These are phyloP conservation scores for Cupressus sempervirens DNA, from an alignment of 75 land plant species.

Conservation along the genomic window DNA sequence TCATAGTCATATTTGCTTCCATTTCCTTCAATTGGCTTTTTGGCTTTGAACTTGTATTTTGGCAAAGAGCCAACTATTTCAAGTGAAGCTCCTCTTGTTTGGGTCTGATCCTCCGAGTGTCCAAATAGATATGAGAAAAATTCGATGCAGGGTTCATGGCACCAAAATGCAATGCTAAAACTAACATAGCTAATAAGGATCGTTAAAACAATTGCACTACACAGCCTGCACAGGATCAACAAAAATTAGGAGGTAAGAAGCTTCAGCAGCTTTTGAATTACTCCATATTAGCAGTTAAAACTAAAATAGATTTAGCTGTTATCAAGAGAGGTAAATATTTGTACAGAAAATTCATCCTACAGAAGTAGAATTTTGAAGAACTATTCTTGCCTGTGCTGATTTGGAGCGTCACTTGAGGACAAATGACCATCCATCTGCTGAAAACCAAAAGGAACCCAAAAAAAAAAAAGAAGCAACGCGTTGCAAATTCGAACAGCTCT, in stretches of 20 bases:
- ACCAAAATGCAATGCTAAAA: constrained; percentile 90
- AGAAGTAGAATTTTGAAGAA: not conserved
- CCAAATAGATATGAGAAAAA: constrained; percentile 42
- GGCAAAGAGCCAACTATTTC: constrained; percentile 73
- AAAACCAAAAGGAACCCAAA: constrained; percentile 97
- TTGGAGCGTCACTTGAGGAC: constrained; percentile 82
- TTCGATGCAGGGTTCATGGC: constrained; percentile 89
- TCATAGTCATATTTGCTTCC: constrained; percentile 32
- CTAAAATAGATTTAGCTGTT: not conserved
- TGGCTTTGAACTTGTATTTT: constrained; percentile 72
- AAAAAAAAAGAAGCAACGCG: constrained; percentile 91
- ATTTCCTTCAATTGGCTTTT: constrained; percentile 22
- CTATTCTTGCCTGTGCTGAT: constrained; percentile 70
- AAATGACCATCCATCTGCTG: constrained; percentile 90
- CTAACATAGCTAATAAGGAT: constrained; percentile 94
- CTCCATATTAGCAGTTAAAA: not conserved
- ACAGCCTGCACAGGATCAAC: constrained; percentile 50
- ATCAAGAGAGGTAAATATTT: not conserved
- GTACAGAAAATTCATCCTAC: not conserved
- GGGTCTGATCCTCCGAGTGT: constrained; percentile 60
- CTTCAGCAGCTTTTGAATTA: not conserved
- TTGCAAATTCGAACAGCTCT: constrained; percentile 70
- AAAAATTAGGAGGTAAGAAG: not conserved
- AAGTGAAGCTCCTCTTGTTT: constrained; percentile 66
- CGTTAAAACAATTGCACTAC: constrained; percentile 80